phyloP scores from a whole-genome alignment of 306 rosid species.

The Cicer cuneatum region DNA sequence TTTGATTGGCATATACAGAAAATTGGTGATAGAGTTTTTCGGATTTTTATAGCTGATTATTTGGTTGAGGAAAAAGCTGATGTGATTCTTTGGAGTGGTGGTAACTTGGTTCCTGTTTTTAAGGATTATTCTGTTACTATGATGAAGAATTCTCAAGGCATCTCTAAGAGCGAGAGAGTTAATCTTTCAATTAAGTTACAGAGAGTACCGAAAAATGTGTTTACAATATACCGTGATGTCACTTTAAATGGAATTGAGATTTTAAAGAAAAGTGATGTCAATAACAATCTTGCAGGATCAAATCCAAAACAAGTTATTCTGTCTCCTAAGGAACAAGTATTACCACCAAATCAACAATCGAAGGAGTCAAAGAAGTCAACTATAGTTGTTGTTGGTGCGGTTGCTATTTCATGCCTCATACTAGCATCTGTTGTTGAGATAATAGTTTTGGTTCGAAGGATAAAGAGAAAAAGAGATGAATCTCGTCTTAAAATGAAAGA shows the following conservation, averaged over 20 bases:
- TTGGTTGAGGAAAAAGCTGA: not conserved
- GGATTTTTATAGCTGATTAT: conserved; percentile 14
- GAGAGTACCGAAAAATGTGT: not conserved
- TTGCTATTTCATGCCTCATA: not conserved
- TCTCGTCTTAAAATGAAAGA: not conserved
- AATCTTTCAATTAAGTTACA: conserved; percentile 30
- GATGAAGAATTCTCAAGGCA: accelerated
- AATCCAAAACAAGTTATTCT: conserved; percentile 11
- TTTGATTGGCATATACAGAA: no score
- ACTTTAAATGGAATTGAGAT: conserved; percentile 41
- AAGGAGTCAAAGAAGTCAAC: not conserved
- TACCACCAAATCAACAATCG: not conserved
- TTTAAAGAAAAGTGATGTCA: no score
- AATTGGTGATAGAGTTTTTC: not conserved
- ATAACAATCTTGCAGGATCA: conserved; percentile 31
- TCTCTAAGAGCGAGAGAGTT: not conserved
- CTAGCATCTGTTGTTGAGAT: not conserved
- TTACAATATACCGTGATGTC: not conserved
- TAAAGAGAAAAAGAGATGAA: not conserved
- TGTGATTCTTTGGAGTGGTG: not conserved
- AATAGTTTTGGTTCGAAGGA: not conserved
- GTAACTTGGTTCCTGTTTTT: not conserved
- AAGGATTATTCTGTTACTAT: conserved; percentile 17
- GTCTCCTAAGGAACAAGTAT: not conserved
- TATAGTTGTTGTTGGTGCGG: not conserved